Evolutionary conservation across 1,284 basidiomycete species (phyloP).

Genomic region (Calocybe gambosa): DNA sequence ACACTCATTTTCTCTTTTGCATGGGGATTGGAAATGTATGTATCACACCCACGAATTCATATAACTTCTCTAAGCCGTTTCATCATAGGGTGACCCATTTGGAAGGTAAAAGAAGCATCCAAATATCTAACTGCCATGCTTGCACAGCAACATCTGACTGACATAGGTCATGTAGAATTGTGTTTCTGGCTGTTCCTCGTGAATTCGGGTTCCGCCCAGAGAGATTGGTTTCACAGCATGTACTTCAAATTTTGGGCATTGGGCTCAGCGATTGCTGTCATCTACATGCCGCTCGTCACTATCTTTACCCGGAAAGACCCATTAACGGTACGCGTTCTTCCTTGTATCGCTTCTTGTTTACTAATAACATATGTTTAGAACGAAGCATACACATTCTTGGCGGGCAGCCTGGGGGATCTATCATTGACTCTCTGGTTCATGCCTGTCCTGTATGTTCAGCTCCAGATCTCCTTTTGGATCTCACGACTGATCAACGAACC

Average conservation of each 20-base stretch:
- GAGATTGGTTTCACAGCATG: constrained; percentile 68
- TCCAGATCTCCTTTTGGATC: not conserved
- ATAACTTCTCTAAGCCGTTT: not conserved
- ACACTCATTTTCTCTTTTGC: constrained; percentile 54
- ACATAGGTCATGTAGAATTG: constrained; percentile 42
- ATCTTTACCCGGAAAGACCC: constrained; percentile 53
- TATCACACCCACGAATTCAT: not conserved
- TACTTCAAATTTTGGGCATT: constrained; percentile 68
- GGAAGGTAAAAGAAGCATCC: constrained; percentile 44
- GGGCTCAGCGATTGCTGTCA: constrained; percentile 54
- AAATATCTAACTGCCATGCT: constrained; percentile 1
- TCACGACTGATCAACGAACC: constrained; percentile 13
- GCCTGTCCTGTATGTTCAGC: constrained; percentile 50
- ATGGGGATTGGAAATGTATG: constrained; percentile 72
- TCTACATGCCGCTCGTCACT: constrained; percentile 64
- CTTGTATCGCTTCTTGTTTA: not conserved
- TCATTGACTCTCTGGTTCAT: constrained; percentile 63
- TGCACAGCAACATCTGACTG: not conserved
- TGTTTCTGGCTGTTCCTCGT: constrained; percentile 80
- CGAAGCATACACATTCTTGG: constrained; percentile 63
- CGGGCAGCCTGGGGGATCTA: constrained; percentile 62
- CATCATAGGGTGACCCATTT: constrained; percentile 61
- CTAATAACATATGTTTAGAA: constrained; percentile 32
- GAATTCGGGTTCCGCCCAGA: constrained; percentile 51
- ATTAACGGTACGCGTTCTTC: constrained; percentile 42